phyloP scores from a whole-genome alignment of 2,329 filamentous ascomycete genomes.

The Colletotrichum karsti region DNA sequence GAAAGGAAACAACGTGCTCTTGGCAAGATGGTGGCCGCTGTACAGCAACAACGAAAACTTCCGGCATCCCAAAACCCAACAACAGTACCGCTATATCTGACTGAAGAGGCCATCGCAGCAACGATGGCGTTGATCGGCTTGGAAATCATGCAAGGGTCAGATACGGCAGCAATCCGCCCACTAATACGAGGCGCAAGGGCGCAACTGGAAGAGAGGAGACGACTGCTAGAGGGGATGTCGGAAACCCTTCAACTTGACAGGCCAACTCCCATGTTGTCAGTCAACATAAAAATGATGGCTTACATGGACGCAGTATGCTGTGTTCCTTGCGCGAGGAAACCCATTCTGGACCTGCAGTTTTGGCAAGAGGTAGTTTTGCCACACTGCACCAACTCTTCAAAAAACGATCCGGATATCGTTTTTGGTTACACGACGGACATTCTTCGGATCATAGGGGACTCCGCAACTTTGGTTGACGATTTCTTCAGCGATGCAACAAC shows the following conservation, averaged over 20 bases:
- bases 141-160: slow-evolving; percentile 14
- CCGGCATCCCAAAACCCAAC: neutral
- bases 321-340: slow-evolving; percentile 15
- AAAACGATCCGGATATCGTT: slow-evolving; percentile 10
- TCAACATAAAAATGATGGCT: slow-evolving; percentile 22
- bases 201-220: neutral
- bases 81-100: neutral
- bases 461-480: slow-evolving; percentile 1
- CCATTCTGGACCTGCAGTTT: neutral
- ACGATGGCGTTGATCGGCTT: slow-evolving; percentile 11
- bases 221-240: neutral
- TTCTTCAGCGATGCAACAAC: neutral
- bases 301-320: slow-evolving; percentile 16
- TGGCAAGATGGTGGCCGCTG: neutral
- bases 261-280: slow-evolving; percentile 1
- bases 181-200: slow-evolving; percentile 5
- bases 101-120: slow-evolving; percentile 15
- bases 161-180: neutral
- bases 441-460: neutral
- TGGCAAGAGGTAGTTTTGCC: neutral
- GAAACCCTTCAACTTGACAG: neutral
- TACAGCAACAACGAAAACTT: neutral
- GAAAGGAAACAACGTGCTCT: slow-evolving; percentile 22
- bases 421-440: slow-evolving; percentile 14
- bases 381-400: neutral